phyloP scores from a whole-genome alignment of 768 basidiomycete species.

The Pleurotus cornucopiae region DNA sequence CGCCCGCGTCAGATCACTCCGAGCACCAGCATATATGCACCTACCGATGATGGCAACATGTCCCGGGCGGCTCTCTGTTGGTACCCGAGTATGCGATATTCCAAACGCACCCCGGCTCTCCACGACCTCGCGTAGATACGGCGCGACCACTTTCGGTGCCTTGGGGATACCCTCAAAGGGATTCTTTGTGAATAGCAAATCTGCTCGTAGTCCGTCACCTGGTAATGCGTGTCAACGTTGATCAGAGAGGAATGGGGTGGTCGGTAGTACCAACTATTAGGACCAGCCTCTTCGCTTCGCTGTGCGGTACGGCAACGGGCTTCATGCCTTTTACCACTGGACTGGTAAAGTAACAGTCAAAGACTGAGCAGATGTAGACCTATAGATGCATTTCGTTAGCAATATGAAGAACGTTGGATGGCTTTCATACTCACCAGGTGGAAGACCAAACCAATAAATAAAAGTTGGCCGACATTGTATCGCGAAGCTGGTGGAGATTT shows the following conservation, averaged over 20 bases:
- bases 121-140: constrained; percentile 65
- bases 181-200: constrained; percentile 70
- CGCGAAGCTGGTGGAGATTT: constrained; percentile 11
- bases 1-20: not conserved
- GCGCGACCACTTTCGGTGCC: constrained; percentile 62
- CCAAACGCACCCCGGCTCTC: constrained; percentile 74
- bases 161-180: constrained; percentile 50
- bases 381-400: not conserved
- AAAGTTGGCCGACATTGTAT: constrained; percentile 41
- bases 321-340: constrained; percentile 79
- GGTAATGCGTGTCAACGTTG: not conserved
- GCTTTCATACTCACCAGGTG: constrained; percentile 71
- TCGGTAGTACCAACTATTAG: constrained; percentile 63
- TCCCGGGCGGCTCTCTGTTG: constrained; percentile 84
- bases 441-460: constrained; percentile 68
- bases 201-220: constrained; percentile 85
- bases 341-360: constrained; percentile 87
- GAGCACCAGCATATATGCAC: constrained; percentile 1
- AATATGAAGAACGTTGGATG: constrained; percentile 17
- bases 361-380: constrained; percentile 30
- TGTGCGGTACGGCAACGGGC: constrained; percentile 38
- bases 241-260: not conserved
- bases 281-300: constrained; percentile 69
- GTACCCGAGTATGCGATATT: constrained; percentile 81
- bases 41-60: constrained; percentile 85